These are phyloP conservation scores for Vanilla planifolia DNA, from an alignment of 106 monocot species.

Conservation along the genomic window DNA sequence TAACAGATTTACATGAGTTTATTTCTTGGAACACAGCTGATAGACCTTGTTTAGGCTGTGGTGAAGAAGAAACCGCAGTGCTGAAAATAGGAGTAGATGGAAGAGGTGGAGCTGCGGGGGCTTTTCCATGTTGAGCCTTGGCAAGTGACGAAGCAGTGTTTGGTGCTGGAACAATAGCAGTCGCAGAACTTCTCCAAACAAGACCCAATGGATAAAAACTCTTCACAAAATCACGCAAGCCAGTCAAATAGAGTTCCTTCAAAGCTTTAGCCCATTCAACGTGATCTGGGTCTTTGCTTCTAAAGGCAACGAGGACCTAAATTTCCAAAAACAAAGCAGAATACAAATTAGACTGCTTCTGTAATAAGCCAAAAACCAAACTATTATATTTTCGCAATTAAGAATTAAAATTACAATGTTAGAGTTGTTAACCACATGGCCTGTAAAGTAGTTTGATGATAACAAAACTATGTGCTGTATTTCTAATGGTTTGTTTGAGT, in stretches of 20 bases:
- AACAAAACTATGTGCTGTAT: too few species aligned
- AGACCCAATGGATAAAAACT: slow-evolving; percentile 78
- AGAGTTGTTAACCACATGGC: too few species aligned
- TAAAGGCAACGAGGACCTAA: slow-evolving; percentile 87
- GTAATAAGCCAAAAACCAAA: too few species aligned
- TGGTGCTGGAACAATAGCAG: slow-evolving; percentile 14
- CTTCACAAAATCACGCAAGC: slow-evolving; percentile 86
- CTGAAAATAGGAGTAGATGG: slow-evolving; percentile 39
- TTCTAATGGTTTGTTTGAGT: too few species aligned
- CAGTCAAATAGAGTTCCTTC: slow-evolving; percentile 88
- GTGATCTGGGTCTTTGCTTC: slow-evolving; percentile 79
- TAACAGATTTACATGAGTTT: slow-evolving; percentile 54
- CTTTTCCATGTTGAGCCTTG: neutral
- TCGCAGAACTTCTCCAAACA: slow-evolving; percentile 57
- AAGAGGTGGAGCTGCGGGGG: slow-evolving; percentile 40
- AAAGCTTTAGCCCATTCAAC: slow-evolving; percentile 93
- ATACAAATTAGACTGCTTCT: too few species aligned
- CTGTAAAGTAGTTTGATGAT: too few species aligned
- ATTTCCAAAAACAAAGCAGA: too few species aligned
- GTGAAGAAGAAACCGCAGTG: too few species aligned
- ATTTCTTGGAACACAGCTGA: slow-evolving; percentile 86
- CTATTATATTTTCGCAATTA: too few species aligned
- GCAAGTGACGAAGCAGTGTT: slow-evolving; percentile 15
- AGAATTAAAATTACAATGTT: too few species aligned
- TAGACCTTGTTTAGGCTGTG: slow-evolving; percentile 65